These are phyloP conservation scores for Termitomyces sp. DNA, from an alignment of 768 basidiomycete species.

Conservation along the genomic window DNA sequence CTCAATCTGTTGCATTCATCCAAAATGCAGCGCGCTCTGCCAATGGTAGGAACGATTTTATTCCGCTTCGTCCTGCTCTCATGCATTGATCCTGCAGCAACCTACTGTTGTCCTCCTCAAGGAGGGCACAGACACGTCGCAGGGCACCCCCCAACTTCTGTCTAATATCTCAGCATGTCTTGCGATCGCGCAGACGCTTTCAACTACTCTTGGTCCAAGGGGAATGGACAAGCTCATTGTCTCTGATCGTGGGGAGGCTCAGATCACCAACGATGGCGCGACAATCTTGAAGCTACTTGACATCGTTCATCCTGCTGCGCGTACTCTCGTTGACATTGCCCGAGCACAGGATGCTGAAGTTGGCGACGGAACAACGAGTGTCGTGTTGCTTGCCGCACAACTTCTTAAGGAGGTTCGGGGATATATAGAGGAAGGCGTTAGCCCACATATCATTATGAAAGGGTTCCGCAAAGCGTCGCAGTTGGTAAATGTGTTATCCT, in stretches of 20 bases:
- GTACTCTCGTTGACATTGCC: slow-evolving; percentile 97
- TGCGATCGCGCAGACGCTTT: slow-evolving; percentile 85
- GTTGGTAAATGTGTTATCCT: slow-evolving; percentile 49
- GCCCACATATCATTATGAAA: slow-evolving; percentile 97
- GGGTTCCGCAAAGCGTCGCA: slow-evolving; percentile 86
- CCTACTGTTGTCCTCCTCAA: slow-evolving; percentile 94
- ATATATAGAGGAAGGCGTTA: slow-evolving; percentile 95
- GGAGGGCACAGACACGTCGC: slow-evolving; percentile 95
- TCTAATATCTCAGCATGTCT: slow-evolving; percentile 97
- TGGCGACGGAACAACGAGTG: slow-evolving; percentile 96
- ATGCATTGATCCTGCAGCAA: slow-evolving; percentile 54
- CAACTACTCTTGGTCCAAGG: slow-evolving; percentile 93
- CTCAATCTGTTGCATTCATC: slow-evolving; percentile 16
- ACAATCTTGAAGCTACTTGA: slow-evolving; percentile 97
- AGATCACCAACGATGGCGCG: slow-evolving; percentile 99
- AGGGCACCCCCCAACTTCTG: slow-evolving; percentile 87
- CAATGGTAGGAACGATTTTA: slow-evolving; percentile 48
- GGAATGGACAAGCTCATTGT: slow-evolving; percentile 99
- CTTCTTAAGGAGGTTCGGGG: slow-evolving; percentile 87
- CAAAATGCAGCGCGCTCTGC: slow-evolving; percentile 82
- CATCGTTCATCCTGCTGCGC: slow-evolving; percentile 96
- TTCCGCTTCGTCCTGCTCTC: background rate
- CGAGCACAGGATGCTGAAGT: slow-evolving; percentile 98
- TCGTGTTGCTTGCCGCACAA: slow-evolving; percentile 92
- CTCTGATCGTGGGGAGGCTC: slow-evolving; percentile 87